Percentiles rank a stretch among this genome's conserved stretches.
phyloP scores from a whole-genome alignment of 2,329 filamentous ascomycete species.

The Paracamarosporium sp. region DNA sequence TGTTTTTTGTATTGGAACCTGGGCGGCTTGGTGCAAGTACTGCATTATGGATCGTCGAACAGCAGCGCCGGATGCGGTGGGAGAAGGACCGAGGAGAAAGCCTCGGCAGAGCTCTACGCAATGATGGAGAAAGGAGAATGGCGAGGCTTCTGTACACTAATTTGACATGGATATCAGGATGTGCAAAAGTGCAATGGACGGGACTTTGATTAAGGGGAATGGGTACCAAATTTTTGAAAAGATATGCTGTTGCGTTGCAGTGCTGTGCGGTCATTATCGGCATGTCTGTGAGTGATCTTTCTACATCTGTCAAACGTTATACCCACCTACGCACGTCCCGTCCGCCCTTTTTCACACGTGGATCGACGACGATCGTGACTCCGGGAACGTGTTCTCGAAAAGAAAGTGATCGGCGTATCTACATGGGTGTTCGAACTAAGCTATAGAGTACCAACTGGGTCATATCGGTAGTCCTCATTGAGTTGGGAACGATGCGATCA shows the following conservation, averaged over 20 bases:
- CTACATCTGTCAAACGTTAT: too few relatives aligned
- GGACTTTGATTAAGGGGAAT: neutral
- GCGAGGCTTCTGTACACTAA: slow-evolving; percentile 13
- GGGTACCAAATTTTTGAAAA: neutral
- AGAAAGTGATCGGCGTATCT: too few relatives aligned
- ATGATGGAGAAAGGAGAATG: neutral
- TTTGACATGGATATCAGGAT: slow-evolving; percentile 9
- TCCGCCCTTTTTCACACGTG: too few relatives aligned
- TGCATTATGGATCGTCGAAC: neutral
- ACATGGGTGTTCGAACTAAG: too few relatives aligned
- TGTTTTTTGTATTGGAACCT: slow-evolving; percentile 4
- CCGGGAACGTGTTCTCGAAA: too few relatives aligned
- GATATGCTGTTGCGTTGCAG: neutral
- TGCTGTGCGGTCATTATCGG: neutral
- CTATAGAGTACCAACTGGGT: too few relatives aligned
- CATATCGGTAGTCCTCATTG: too few relatives aligned
- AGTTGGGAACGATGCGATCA: too few relatives aligned
- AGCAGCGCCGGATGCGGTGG: neutral
- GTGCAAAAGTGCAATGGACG: neutral
- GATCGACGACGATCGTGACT: too few relatives aligned
- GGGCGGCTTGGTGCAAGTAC: neutral
- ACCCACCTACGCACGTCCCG: too few relatives aligned
- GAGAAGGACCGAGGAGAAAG: neutral
- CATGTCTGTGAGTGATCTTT: neutral
- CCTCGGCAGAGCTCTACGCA: neutral